Evolutionary conservation across 2,329 filamentous ascomycete species (phyloP).

Genomic region (Trichophyton schoenleinii): DNA sequence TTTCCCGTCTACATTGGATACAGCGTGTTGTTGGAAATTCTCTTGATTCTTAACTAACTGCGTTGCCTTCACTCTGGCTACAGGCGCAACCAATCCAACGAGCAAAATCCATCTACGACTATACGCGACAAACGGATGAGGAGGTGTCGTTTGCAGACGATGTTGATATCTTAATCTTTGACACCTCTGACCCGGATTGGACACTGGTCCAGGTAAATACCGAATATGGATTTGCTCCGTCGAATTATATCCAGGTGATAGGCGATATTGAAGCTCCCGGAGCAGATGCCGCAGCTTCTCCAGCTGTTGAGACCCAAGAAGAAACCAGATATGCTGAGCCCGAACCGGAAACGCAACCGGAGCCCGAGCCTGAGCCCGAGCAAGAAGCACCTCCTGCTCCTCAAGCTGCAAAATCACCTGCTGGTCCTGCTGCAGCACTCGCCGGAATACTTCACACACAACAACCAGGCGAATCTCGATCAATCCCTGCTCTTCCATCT

Average conservation of each 20-base stretch:
- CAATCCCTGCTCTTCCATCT: conserved; percentile 25
- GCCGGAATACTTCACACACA: conserved; percentile 37
- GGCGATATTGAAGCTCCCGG: conserved; percentile 27
- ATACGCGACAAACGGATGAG: conserved; percentile 92
- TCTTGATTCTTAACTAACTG: not conserved
- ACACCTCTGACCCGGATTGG: conserved; percentile 89
- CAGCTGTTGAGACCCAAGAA: conserved; percentile 14
- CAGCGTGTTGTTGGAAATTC: not conserved
- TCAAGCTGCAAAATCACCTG: conserved; percentile 25
- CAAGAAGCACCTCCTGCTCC: conserved; percentile 16
- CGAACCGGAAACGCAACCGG: conserved; percentile 34
- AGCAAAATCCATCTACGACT: conserved; percentile 94
- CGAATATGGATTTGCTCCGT: conserved; percentile 86
- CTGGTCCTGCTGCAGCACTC: conserved; percentile 47
- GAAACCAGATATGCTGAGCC: conserved; percentile 27
- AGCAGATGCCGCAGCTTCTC: conserved; percentile 30
- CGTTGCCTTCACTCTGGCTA: not conserved
- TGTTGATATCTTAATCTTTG: conserved; percentile 68
- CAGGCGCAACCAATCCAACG: conserved; percentile 54
- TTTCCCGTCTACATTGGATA: not conserved
- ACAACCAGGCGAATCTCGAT: conserved; percentile 22
- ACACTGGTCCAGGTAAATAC: conserved; percentile 73
- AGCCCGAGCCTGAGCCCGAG: conserved; percentile 7
- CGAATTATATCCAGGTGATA: conserved; percentile 81
- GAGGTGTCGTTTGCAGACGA: conserved; percentile 94